Base-by-base conservation (phyloP, 2,329 filamentous ascomycete species). In the Clarireedia monteithiana region DNA sequence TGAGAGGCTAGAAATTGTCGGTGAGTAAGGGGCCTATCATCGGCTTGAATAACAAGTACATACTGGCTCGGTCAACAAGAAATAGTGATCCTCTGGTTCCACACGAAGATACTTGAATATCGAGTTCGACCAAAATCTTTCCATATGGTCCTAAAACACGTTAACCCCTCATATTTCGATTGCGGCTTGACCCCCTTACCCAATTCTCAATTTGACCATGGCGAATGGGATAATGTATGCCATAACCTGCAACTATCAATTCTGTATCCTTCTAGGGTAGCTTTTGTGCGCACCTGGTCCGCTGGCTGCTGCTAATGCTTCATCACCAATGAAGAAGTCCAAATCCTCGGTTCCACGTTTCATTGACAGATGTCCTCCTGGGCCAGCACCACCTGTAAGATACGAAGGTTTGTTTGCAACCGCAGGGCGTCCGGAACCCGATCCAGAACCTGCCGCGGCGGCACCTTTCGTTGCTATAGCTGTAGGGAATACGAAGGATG, bases 61-160 rank as follows among this genome's bases (percentile, higher is more conserved):
- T 81, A 96, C 91, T 58, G 94, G 94, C 72, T 99, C 94, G 59
- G 94, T 99, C 58, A 99, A 84, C 60, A 99, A 84, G 74, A 99
- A 99, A 77, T 96, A 91, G 74, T 99, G 94, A 71, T 99, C 94
- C 75, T 99, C 94, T 30, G 94, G 94, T 75, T 99, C 94, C 64
- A 99, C 94, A 67, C 94, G 85, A 53, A 99, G 82, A 70, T 99
- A 99, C 73, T 99, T 99, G 83, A 99, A 99, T 75, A 99, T 99
- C 61, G 94, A 99, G 77, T 97, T 97, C 64, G 95, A 97, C 94
- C 94, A 99, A 77, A 97, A 99, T 61, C 94, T 86, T 74, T 99
- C 94, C 94, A 99, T 99, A 68, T 96, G 89, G 74, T 99, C 94
- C 89, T 94, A 64, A 30, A 5, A 58, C 54, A 60, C 46, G 36